phyloP scores from a whole-genome alignment of 148 eudicot genomes.

The Heliosperma pusillum region DNA sequence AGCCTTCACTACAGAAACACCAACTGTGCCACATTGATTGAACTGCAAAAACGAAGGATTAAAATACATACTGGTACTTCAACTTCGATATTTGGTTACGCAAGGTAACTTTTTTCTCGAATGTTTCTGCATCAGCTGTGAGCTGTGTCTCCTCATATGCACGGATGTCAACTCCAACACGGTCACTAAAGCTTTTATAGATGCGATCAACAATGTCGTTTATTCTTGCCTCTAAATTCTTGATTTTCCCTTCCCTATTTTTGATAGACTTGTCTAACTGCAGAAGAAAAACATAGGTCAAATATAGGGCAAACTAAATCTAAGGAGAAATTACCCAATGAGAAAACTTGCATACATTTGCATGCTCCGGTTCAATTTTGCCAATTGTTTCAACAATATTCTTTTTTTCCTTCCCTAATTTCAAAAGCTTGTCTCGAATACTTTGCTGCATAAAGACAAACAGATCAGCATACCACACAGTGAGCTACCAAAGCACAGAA shows the following conservation, averaged over 20 bases:
- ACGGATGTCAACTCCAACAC: conserved; percentile 86
- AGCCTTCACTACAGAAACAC: not conserved
- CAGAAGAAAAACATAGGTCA: conserved; percentile 25
- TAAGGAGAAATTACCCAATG: not conserved
- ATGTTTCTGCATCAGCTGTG: conserved; percentile 64
- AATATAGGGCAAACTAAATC: not conserved
- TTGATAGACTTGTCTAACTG: conserved; percentile 55
- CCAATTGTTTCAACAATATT: conserved; percentile 58
- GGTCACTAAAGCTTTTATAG: conserved; percentile 77
- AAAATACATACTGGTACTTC: conserved; percentile 79
- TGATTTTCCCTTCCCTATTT: conserved; percentile 55
- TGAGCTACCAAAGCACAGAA: not conserved
- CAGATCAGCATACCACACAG: conserved; percentile 13
- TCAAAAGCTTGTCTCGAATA: conserved; percentile 65
- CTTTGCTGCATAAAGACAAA: conserved; percentile 59
- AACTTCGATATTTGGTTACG: conserved; percentile 87
- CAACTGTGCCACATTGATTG: not conserved
- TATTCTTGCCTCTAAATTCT: conserved; percentile 65
- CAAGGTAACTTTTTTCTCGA: conserved; percentile 74
- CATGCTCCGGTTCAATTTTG: conserved; percentile 62
- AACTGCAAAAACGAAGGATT: not conserved
- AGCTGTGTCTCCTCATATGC: conserved; percentile 95
- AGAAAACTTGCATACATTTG: conserved; percentile 43
- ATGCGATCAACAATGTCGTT: conserved; percentile 75
- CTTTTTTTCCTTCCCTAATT: conserved; percentile 58